Percentiles rank a stretch among this genome's conserved stretches.
phyloP scores from a whole-genome alignment of 1,139 yeast species.

The Zhuliangozyma blackwelliae region DNA sequence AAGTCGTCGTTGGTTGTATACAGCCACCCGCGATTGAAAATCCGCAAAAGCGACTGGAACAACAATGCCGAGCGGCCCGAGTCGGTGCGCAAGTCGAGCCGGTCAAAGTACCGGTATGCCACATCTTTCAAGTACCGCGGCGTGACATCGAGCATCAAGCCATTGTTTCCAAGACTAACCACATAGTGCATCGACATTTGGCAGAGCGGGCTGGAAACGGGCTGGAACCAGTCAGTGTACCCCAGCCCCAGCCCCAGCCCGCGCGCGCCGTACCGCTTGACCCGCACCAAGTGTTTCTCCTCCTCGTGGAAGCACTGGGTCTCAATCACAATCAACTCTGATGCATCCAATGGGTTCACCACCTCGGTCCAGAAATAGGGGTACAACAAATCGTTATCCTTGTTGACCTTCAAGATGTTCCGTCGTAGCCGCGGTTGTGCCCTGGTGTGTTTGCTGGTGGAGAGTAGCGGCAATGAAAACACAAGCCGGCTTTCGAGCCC shows the following conservation, averaged over 20 bases:
- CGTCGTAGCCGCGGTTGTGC: constrained; percentile 24
- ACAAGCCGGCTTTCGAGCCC: constrained; percentile 33
- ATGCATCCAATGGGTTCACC: constrained; percentile 26
- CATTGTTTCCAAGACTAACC: constrained; percentile 17
- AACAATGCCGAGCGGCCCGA: constrained; percentile 25
- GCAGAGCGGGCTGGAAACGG: constrained; percentile 22
- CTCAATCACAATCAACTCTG: constrained; percentile 28
- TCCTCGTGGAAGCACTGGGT: constrained; percentile 31
- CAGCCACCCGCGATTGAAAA: constrained; percentile 13
- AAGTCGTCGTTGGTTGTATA: constrained; percentile 5
- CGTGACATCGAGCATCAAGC: constrained; percentile 27
- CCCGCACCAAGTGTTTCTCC: constrained; percentile 20
- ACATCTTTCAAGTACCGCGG: constrained; percentile 34
- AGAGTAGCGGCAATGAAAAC: constrained; percentile 31
- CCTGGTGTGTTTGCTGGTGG: constrained; percentile 11
- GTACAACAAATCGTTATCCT: constrained; percentile 33
- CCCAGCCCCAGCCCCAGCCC: constrained; percentile 1
- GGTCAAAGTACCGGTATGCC: constrained; percentile 29
- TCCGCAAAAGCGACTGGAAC: constrained; percentile 21
- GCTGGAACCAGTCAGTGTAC: constrained; percentile 20
- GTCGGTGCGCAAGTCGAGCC: constrained; percentile 29
- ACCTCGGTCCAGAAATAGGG: constrained; percentile 42
- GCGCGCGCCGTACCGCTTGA: constrained; percentile 13
- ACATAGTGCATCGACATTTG: constrained; percentile 36
- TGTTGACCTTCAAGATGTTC: constrained; percentile 19